A percentile compares a stretch with the other conserved stretches of the same genome.
phyloP scores from a whole-genome alignment of 345 rosid genomes.

The Acer negundo region DNA sequence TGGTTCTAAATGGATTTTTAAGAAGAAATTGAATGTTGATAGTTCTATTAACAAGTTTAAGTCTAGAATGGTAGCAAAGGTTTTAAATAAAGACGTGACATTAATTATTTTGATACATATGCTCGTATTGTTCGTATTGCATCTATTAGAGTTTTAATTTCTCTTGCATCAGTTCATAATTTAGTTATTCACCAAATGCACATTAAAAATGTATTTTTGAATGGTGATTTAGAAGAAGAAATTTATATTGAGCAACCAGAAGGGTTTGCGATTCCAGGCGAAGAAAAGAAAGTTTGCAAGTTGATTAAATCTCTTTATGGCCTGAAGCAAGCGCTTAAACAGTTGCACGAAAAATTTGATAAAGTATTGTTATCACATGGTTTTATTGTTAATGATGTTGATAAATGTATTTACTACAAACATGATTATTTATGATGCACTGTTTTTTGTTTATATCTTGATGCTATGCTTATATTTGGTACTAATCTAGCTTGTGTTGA shows the following conservation, averaged over 20 bases:
- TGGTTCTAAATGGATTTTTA: neutral
- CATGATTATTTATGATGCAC: neutral
- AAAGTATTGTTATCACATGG: neutral
- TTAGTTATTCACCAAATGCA: too few species aligned
- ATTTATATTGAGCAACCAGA: too few species aligned
- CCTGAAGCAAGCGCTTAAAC: too few species aligned
- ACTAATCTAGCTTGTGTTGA: neutral
- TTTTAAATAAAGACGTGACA: neutral
- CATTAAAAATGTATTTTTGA: too few species aligned
- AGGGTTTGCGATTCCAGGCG: too few species aligned
- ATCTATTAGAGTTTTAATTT: neutral
- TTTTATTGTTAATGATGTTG: neutral
- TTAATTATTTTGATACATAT: neutral
- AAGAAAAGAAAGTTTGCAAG: too few species aligned
- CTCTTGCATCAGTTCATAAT: too few species aligned
- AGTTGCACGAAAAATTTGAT: too few species aligned
- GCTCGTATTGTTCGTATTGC: neutral
- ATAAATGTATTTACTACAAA: neutral
- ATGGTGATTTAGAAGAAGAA: too few species aligned
- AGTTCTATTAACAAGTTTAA: neutral
- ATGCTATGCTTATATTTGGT: neutral
- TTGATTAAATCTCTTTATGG: too few species aligned
- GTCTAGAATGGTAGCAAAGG: neutral
- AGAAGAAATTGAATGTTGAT: neutral
- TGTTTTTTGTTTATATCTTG: neutral